Evolutionary conservation across 148 eudicot species (phyloP), one percentile per base, ranked within the genome.

Genomic region (Diospyros kaki): DNA sequence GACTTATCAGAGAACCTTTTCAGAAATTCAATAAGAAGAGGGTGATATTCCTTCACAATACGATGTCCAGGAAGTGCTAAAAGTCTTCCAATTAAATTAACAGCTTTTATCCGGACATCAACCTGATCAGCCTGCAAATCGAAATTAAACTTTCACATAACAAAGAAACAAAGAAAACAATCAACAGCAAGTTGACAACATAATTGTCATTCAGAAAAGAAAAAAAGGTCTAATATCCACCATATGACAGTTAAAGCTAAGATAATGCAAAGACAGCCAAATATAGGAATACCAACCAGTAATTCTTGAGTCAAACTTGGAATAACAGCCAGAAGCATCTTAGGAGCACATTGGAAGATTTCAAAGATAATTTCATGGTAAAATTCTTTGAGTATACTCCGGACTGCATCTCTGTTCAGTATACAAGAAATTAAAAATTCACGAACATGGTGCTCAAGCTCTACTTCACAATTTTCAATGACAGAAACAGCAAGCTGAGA

Each of bases 1-100:
- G 97, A 89, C 79, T 92, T 95, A 76, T 95, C 98, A 66, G 89
- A 86, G 77, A 90, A 86, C 76, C 98, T 92, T 78, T 90, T 91
- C 56, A 90, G 71, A 74, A 92, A 89, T 79, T 93, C 97, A 67
- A 78, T 68, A 59, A 86, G 86, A 68, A 95, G 83, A 66, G 80
- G 85, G 71, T 79, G 91, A 78, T 89, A 84, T 51, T 89, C 88
- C 52, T 83, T 81, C 62, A 81, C 83, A 70, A 79, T 69, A 74
- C 83, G 76, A 67, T 75, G 82, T 64, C 89, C 86, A 39, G 83
- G 89, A 71, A 89, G 76, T 14, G 75, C 58, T 69, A 95, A 78
- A 80, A 95, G 90, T 78, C 84, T 89, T 68, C 89, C 97, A 58
- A 90, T 79, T 74, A 92, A 78, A 69, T 84, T 84, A 58, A 90